Evolutionary conservation across 2,329 filamentous ascomycete species (phyloP).

Genomic region (Fusarium keratoplasticum): DNA sequence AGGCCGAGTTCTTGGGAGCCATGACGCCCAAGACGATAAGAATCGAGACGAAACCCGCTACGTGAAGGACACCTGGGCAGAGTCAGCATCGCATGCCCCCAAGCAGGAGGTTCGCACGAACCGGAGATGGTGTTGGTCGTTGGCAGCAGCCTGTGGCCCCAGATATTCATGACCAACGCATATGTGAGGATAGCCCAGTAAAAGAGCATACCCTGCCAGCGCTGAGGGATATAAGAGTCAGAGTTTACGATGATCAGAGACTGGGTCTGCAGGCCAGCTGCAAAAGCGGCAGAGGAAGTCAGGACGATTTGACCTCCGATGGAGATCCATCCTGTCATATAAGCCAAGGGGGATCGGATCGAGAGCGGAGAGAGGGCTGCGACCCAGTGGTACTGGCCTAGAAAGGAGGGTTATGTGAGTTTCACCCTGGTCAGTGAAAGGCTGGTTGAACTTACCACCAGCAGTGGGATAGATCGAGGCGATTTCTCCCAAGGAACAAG

Average conservation of each 20-base stretch:
- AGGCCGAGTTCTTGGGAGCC: conserved; percentile 44
- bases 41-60: conserved; percentile 44
- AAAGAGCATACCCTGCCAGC: conserved; percentile 60
- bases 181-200: conserved; percentile 58
- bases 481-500: conserved; percentile 30
- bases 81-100: neutral
- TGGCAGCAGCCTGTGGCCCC: conserved; percentile 52
- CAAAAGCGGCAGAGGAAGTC: conserved; percentile 60
- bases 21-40: conserved; percentile 46
- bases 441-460: conserved; percentile 14
- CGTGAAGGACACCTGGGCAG: conserved; percentile 40
- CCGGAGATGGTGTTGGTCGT: conserved; percentile 47
- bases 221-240: conserved; percentile 52
- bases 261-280: conserved; percentile 57
- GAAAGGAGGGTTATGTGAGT: neutral
- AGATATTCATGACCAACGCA: conserved; percentile 55
- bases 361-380: conserved; percentile 30
- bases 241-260: conserved; percentile 57
- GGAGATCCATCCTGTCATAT: conserved; percentile 46
- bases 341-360: conserved; percentile 9
- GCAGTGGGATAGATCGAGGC: conserved; percentile 38
- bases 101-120: neutral
- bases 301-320: conserved; percentile 59
- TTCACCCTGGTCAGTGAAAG: neutral
- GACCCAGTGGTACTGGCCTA: conserved; percentile 39